phyloP scores from a whole-genome alignment of 2,329 filamentous ascomycete species.

The Aspergillus transmontanensis region DNA sequence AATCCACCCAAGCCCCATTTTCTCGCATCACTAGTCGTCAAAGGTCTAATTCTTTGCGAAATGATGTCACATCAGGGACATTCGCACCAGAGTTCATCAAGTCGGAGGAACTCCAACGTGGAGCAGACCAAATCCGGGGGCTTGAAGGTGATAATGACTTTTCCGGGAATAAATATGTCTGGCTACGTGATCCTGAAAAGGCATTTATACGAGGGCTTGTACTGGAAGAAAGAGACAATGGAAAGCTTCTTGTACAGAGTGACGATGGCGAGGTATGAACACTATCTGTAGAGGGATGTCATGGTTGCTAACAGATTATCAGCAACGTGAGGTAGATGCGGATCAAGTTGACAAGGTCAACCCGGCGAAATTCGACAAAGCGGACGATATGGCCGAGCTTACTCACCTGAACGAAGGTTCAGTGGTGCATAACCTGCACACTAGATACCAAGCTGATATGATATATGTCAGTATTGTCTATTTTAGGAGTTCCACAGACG shows the following conservation, averaged over 20 bases:
- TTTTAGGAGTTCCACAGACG: not conserved
- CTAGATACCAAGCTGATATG: constrained; percentile 90
- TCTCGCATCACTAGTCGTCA: constrained; percentile 44
- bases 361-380: constrained; percentile 98
- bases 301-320: constrained; percentile 24
- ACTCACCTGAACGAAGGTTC: constrained; percentile 98
- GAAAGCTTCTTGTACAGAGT: constrained; percentile 80
- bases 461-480: constrained; percentile 66
- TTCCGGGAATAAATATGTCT: constrained; percentile 97
- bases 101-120: constrained; percentile 70
- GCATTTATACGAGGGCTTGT: constrained; percentile 95
- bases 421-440: constrained; percentile 94
- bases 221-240: constrained; percentile 73
- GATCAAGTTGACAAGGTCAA: constrained; percentile 98
- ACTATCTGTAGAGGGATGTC: not conserved
- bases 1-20: constrained; percentile 52
- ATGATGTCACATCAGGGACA: constrained; percentile 69
- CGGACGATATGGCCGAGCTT: constrained; percentile 97
- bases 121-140: constrained; percentile 60
- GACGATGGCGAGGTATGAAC: constrained; percentile 81
- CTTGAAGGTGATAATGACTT: constrained; percentile 99
- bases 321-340: constrained; percentile 83
- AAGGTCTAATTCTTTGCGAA: constrained; percentile 66
- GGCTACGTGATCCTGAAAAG: constrained; percentile 82
- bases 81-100: constrained; percentile 98